A percentile compares a stretch with the other conserved stretches of the same genome.
Evolutionary conservation across 768 basidiomycete species (phyloP).

Genomic region (Leccinellum luteum): DNA sequence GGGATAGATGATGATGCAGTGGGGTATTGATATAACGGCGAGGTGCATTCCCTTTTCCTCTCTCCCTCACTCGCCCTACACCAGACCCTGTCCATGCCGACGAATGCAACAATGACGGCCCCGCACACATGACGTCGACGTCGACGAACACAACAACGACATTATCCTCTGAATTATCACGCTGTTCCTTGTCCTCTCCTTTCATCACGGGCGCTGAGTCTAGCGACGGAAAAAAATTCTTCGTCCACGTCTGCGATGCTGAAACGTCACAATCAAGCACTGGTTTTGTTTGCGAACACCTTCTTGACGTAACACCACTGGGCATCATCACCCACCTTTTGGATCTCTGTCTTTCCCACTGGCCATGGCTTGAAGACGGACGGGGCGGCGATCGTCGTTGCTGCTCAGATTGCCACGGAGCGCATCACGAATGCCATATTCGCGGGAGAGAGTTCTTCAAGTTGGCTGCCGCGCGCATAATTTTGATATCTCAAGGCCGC

Average conservation of each 20-base stretch:
- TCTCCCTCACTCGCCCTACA: no score
- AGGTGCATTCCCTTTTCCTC: no score
- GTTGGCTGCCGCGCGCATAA: slow-evolving; percentile 50
- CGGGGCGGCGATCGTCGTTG: slow-evolving; percentile 41
- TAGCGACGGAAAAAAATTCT: slow-evolving; percentile 62
- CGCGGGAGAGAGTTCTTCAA: slow-evolving; percentile 71
- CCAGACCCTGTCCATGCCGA: no score
- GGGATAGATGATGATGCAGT: no score
- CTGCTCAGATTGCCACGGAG: slow-evolving; percentile 50
- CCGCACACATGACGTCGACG: no score
- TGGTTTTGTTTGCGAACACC: slow-evolving; percentile 61
- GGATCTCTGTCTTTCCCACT: slow-evolving; percentile 38
- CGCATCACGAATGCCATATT: slow-evolving; percentile 62
- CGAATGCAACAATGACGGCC: no score
- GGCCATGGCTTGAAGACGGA: slow-evolving; percentile 33
- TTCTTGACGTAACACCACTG: slow-evolving; percentile 37
- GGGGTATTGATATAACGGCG: no score
- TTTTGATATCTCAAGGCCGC: slow-evolving; percentile 56
- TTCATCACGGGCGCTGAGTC: background rate
- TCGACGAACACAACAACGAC: no score
- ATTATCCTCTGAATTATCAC: no score
- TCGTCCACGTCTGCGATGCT: slow-evolving; percentile 41
- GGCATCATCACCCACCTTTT: slow-evolving; percentile 50
- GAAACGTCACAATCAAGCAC: slow-evolving; percentile 63
- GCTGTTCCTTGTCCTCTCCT: background rate